Evolutionary conservation across 2,329 filamentous ascomycete species (phyloP).

Genomic region (Exophiala aquamarina): DNA sequence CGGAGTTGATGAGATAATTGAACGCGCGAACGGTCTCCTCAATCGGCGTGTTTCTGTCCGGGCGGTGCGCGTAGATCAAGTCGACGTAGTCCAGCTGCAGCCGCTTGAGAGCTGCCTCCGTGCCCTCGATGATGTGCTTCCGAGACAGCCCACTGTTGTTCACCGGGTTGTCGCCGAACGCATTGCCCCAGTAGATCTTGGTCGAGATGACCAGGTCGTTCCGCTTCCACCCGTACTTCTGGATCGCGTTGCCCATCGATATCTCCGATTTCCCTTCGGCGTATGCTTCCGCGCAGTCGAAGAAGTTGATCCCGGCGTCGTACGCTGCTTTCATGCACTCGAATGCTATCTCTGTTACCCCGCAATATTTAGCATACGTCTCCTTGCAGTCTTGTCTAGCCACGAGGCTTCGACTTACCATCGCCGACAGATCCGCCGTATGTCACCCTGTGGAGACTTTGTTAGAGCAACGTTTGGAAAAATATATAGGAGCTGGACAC

Average conservation of each 20-base stretch:
- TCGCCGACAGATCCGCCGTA: slow-evolving; percentile 72
- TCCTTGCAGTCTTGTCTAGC: neutral
- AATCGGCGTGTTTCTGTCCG: slow-evolving; percentile 67
- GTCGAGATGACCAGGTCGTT: slow-evolving; percentile 58
- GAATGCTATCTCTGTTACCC: slow-evolving; percentile 32
- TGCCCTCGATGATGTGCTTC: slow-evolving; percentile 70
- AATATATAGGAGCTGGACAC: too few species aligned
- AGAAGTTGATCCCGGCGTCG: slow-evolving; percentile 57
- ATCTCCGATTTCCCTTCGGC: slow-evolving; percentile 54
- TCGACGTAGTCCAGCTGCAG: slow-evolving; percentile 68
- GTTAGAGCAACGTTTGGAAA: too few species aligned
- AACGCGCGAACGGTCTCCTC: slow-evolving; percentile 71
- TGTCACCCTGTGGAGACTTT: slow-evolving; percentile 55
- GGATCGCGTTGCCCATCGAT: slow-evolving; percentile 54
- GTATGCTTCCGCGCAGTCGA: slow-evolving; percentile 56
- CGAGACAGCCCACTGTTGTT: slow-evolving; percentile 70
- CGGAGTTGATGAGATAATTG: slow-evolving; percentile 68
- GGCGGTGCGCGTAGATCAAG: slow-evolving; percentile 69
- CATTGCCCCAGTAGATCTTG: slow-evolving; percentile 35
- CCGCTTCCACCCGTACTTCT: slow-evolving; percentile 57
- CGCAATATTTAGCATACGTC: too few species aligned
- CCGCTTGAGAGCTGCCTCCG: slow-evolving; percentile 59
- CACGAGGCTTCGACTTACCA: slow-evolving; percentile 46
- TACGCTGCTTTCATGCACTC: slow-evolving; percentile 54
- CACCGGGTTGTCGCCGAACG: slow-evolving; percentile 51